Base-by-base conservation (phyloP, 306 rosid species). In the Cucurbita pepo region DNA sequence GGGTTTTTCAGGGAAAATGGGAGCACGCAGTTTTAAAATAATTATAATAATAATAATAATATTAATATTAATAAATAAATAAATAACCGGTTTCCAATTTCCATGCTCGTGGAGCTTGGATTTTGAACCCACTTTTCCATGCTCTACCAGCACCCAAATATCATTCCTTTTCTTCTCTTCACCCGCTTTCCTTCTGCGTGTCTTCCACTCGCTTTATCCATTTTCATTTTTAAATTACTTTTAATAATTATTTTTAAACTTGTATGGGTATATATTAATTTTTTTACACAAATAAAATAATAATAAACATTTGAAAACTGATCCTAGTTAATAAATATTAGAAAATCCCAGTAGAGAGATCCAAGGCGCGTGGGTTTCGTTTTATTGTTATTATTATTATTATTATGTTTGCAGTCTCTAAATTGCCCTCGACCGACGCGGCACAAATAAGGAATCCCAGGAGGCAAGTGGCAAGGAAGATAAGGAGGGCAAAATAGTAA, bases 11-110 rank as follows among this genome's bases (percentile, higher is more conserved):
- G 51, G 77, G 69, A 41, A 56, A 34, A 59, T 50, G 50, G 54
- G 81, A 73, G 71, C 76, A 59, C 86, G 86, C 85, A 80, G 90
- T 58, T 85, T 84, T 84, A 6, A 66, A 61, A 16, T 60, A 60
- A 45, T 45, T 6, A 13, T 50, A 50, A 50, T 51, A 4, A 48
- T 51, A 4, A 48, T 48, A 10, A 41, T 41, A 12, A 36, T 21
- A 25, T 25, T 1, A 25, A 30, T 30, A 30, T n/a, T n/a, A 30
- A 30, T 30, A 30, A 30, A 30, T 30, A 30, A 30, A 30, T 30
- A 30, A 30, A 30, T 30, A 30, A 30, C 78, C 78, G 90, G 91
- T 90, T 89, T 69, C 85, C 83, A 80, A 89, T 90, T 89, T 69
- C 85, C 83, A 78, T 67, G 70, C 76, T 85, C 78, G 71, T 80